Base-by-base conservation (phyloP, 2,329 filamentous ascomycete species). In the Stromatinia cepivora region DNA sequence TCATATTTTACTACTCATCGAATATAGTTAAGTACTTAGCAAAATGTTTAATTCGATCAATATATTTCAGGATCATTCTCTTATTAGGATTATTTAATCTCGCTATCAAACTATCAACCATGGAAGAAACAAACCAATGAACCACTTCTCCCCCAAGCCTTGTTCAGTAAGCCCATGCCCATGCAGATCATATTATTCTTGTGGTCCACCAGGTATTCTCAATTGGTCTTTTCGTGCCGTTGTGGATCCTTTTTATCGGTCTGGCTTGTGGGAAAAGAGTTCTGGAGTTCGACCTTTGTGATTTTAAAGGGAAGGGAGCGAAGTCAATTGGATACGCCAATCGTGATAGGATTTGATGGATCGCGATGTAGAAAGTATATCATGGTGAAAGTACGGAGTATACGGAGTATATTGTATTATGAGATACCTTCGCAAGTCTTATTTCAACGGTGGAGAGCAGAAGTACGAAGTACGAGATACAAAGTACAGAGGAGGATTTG, bases 11-110 rank as follows among this genome's bases (percentile, higher is more conserved):
- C 34, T 39, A 34, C 54, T 31, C 54, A 57, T 5, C 17, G 22
- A 25, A 39, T 42, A 9, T 34, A 25, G 34, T 58, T 36, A 39
- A 25, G 28, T 17, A 63, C 59, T 13, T 11, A 25, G 10, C 20
- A 11, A 39, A 34, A 52, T 64, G 61, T 64, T 50, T 64, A 64
- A 64, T 64, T 50, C 45, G 45, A 53, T 53, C 61, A 64, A 64
- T 64, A 39, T 64, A 64, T 36, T 39, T 50, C 61, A 64, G 61
- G 61, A 64, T 64, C 61, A 64, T 17, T 25, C 56, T 25, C 34
- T 15, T 22, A 34, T 28, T 53, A 39, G 61, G 61, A 52, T 64
- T 25, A 25, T 39, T 52, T 64, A 64, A 64, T 64, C 25, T 64
- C 61, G 61, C 61, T 64, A 53, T 64, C 46, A 28, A 25, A 36